Evolutionary conservation across 23 red algal genomes (phyloP).

Genomic region (Agarophyton chilense): DNA sequence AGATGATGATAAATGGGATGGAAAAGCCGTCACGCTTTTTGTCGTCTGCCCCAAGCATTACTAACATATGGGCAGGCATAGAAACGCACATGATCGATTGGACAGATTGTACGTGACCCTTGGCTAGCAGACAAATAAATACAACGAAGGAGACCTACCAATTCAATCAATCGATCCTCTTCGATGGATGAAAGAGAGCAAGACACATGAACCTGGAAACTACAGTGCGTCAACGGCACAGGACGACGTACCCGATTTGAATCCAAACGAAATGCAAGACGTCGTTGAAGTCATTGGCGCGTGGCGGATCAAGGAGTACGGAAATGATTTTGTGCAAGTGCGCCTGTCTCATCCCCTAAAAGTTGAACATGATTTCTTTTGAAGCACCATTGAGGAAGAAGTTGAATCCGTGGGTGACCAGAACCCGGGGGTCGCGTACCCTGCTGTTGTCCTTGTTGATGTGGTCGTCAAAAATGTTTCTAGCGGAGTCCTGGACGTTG

Average conservation of each 20-base stretch:
- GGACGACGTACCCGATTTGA: background rate
- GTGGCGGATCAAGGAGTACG: background rate
- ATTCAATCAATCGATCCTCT: slow-evolving; percentile 56
- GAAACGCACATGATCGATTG: background rate
- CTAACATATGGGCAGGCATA: background rate
- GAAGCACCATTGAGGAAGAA: background rate
- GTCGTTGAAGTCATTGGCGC: slow-evolving; percentile 14
- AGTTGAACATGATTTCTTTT: slow-evolving; percentile 54
- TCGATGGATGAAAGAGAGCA: slow-evolving; percentile 33
- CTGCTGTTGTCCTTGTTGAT: slow-evolving; percentile 40
- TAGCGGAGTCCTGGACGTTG: slow-evolving; percentile 42
- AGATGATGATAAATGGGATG: slow-evolving; percentile 16
- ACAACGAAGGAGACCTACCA: slow-evolving; percentile 17
- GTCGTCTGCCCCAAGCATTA: slow-evolving; percentile 32
- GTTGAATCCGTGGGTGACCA: background rate
- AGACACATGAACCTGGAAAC: background rate
- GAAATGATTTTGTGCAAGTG: slow-evolving; percentile 9
- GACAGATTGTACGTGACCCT: slow-evolving; percentile 41
- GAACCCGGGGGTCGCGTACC: slow-evolving; percentile 5
- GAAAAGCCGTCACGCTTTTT: slow-evolving; percentile 31
- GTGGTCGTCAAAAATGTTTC: slow-evolving; percentile 51
- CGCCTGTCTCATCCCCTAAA: slow-evolving; percentile 2
- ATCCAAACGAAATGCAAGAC: slow-evolving; percentile 26
- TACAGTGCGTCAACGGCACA: background rate
- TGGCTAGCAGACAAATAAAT: slow-evolving; percentile 7